Evolutionary conservation across 345 rosid genomes (phyloP), one percentile per base, ranked within the genome.

Genomic region (Limnanthes douglasii): DNA sequence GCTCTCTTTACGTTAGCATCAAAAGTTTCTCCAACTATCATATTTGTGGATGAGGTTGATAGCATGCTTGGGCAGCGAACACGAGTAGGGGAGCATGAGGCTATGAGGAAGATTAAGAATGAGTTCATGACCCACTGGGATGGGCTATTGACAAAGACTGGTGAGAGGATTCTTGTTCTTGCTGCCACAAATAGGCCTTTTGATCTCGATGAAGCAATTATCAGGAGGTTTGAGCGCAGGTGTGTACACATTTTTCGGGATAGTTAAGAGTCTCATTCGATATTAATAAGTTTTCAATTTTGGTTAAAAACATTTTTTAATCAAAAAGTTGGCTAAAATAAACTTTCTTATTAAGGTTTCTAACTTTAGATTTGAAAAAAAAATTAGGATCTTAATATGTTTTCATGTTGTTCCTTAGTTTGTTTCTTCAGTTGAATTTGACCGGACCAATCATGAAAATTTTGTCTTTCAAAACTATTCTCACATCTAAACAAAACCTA

Each of bases 91-190:
- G 99, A 90, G 67, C 99, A 90, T 39, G 96, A 90, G 68, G 96
- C 99, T 5, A 92, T 85, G 99, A 57, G 94, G 31, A 90, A 79
- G 70, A 90, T 84, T 24, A 84, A 90, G 61, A 90, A 90, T 6
- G 95, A 90, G 65, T 92, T 92, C 72, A 92, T 85, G 99, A 45
- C 93, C 0, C 99, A 85, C 51, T 92, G 99, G 99, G 99, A 92
- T 63, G 99, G 96, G 11, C 63, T 92, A 29, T 46, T 85, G 79
- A 75, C 94, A 25, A 92, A 81, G 56, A 17, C 82, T 0, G 90
- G 86, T 8, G 94, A 85, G 43, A 56, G 78, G 31, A 81, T 92
- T 57, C 82, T 92, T 4, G 96, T 92, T 59, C 99, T 92, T 56
- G 99, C 96, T 33, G 99, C 99, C 2, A 92, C 99, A 31, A 92